Conservation (phyloP, 306 rosid genomes). For the Betula pendula region DNA sequence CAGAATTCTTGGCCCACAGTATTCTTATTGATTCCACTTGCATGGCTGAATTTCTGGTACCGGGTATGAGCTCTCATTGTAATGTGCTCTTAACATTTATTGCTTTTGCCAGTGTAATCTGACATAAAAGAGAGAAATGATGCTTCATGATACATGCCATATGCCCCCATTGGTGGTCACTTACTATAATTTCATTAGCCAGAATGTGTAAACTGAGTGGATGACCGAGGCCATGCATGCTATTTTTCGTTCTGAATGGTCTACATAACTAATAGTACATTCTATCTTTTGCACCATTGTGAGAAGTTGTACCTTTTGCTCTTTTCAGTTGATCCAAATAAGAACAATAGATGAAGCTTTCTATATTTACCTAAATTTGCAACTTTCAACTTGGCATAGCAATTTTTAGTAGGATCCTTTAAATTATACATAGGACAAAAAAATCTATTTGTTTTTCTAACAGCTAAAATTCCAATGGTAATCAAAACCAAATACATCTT, state of each 20-base stretch:
- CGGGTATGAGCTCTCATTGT: constrained; percentile 59
- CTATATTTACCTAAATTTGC: too few species aligned
- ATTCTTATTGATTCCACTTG: constrained; percentile 79
- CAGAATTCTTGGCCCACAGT: constrained; percentile 96
- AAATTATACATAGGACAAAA: not conserved
- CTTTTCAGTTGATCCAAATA: not conserved
- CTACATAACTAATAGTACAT: not conserved
- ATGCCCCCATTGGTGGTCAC: not conserved
- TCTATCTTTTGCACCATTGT: not conserved
- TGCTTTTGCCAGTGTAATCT: not conserved
- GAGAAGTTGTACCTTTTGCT: not conserved
- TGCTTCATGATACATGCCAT: not conserved
- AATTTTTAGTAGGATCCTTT: too few species aligned
- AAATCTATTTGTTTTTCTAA: not conserved
- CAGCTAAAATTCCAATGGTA: not conserved
- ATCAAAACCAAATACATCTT: not conserved
- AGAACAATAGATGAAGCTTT: too few species aligned
- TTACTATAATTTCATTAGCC: not conserved
- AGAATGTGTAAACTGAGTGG: not conserved
- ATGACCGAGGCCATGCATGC: not conserved
- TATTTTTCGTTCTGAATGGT: not conserved
- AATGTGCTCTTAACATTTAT: not conserved
- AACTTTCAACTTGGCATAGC: too few species aligned
- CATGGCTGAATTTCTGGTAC: constrained; percentile 90
- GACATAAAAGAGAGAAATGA: not conserved